Conservation (phyloP, 1,284 basidiomycete genomes). For the Naganishia albida region DNA sequence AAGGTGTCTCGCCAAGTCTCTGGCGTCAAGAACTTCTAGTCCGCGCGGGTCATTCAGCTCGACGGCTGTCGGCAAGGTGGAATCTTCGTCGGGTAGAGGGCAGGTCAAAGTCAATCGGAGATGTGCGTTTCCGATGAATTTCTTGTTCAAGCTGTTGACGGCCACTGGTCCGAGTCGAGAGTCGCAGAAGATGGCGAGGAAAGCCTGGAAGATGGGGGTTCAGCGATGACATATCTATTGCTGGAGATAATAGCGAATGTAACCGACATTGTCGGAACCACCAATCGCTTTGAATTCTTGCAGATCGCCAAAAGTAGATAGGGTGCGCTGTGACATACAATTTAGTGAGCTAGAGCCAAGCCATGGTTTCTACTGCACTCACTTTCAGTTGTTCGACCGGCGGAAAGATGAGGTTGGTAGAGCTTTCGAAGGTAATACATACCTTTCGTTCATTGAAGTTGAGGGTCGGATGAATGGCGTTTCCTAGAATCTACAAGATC, state of each 20-base stretch:
- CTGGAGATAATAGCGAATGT: too few relatives aligned
- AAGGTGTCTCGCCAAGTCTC: constrained; percentile 12
- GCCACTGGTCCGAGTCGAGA: constrained; percentile 9
- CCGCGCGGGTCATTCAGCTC: not conserved
- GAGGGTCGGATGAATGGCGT: constrained; percentile 9
- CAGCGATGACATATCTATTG: too few relatives aligned
- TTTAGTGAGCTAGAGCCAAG: not conserved
- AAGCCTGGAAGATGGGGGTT: not conserved
- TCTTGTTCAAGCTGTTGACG: constrained; percentile 13
- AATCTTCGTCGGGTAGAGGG: constrained; percentile 8
- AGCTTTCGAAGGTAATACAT: constrained; percentile 20
- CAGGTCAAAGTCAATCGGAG: constrained; percentile 13
- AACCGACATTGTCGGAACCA: constrained; percentile 9
- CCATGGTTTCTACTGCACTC: not conserved
- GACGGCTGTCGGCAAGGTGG: not conserved
- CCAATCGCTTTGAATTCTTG: constrained; percentile 24
- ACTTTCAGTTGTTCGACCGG: constrained; percentile 23
- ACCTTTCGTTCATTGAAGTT: constrained; percentile 15
- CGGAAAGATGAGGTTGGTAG: constrained; percentile 18
- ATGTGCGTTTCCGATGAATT: constrained; percentile 26
- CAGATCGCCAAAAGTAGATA: constrained; percentile 25
- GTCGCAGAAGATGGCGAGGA: constrained; percentile 23
- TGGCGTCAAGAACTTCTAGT: not conserved
- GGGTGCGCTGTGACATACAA: constrained; percentile 4
- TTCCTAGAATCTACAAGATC: constrained; percentile 2